Conservation (phyloP, 495 filamentous ascomycete genomes). For the Trichocladium uniseriatum region DNA sequence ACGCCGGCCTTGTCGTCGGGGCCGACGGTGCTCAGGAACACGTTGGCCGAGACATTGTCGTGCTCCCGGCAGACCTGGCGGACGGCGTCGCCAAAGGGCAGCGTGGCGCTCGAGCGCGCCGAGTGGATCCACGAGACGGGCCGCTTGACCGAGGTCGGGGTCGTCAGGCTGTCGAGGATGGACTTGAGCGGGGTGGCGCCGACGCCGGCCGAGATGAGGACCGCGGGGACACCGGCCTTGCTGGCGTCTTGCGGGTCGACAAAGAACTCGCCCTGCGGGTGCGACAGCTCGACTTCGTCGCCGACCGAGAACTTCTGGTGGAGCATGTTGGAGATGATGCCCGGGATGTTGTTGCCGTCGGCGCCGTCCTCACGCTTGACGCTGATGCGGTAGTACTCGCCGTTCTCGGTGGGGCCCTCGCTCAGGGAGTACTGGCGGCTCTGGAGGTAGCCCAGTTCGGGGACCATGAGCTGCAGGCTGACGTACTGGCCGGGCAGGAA, state of each 20-base stretch:
- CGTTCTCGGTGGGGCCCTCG: slow-evolving; percentile 40
- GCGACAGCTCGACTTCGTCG: slow-evolving; percentile 54
- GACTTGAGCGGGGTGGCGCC: slow-evolving; percentile 58
- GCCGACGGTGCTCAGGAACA: slow-evolving; percentile 33
- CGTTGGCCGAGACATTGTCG: slow-evolving; percentile 30
- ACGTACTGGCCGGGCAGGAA: slow-evolving; percentile 66
- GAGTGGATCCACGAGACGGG: slow-evolving; percentile 61
- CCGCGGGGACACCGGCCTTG: slow-evolving; percentile 43
- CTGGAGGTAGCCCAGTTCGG: slow-evolving; percentile 50
- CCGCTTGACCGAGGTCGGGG: slow-evolving; percentile 27
- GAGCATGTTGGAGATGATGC: slow-evolving; percentile 60
- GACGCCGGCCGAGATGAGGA: slow-evolving; percentile 60
- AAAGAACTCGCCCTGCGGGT: slow-evolving; percentile 63
- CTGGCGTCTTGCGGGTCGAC: slow-evolving; percentile 32
- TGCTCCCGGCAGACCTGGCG: slow-evolving; percentile 38
- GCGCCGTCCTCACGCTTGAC: slow-evolving; percentile 55
- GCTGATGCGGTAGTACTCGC: slow-evolving; percentile 57
- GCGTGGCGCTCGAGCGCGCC: slow-evolving; percentile 38
- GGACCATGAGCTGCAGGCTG: slow-evolving; percentile 49
- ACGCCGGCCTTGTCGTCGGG: slow-evolving; percentile 40
- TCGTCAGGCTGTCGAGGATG: slow-evolving; percentile 48
- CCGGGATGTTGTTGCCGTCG: slow-evolving; percentile 37
- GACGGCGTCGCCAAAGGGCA: slow-evolving; percentile 48
- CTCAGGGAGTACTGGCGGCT: slow-evolving; percentile 64
- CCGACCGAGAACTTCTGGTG: slow-evolving; percentile 52